A percentile compares a stretch with the other conserved stretches of the same genome.
These are phyloP conservation scores for Microthlaspi erraticum DNA, from an alignment of 345 rosid species.

Conservation along the genomic window DNA sequence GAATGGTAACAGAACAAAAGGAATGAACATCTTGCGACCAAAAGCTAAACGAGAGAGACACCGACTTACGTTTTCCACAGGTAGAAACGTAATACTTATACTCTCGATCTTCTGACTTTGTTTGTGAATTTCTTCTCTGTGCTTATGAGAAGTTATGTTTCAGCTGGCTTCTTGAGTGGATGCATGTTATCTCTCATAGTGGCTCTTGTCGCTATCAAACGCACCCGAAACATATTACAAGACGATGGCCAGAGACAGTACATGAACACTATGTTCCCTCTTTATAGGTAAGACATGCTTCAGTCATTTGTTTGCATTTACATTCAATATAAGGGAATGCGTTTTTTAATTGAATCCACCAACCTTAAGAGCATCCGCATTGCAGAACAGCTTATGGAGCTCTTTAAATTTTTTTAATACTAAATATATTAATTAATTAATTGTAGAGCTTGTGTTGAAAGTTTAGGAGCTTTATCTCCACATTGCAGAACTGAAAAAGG, in stretches of 20 bases:
- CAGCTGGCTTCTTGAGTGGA: conserved; percentile 69
- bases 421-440: too few species aligned
- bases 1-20: conserved; percentile 68
- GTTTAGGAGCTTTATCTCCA: too few species aligned
- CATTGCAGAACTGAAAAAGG: too few species aligned
- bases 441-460: too few species aligned
- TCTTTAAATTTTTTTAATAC: too few species aligned
- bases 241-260: conserved; percentile 42
- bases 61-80: conserved; percentile 60
- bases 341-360: too few species aligned
- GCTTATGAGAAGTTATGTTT: conserved; percentile 8
- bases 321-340: too few species aligned
- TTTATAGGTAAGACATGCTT: conserved; percentile 51
- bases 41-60: conserved; percentile 60
- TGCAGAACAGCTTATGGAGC: too few species aligned
- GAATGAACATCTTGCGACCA: conserved; percentile 62
- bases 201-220: conserved; percentile 52
- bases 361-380: too few species aligned
- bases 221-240: conserved; percentile 46
- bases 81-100: conserved; percentile 37
- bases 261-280: conserved; percentile 70
- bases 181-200: conserved; percentile 56
- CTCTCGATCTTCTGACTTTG: conserved; percentile 16
- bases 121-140: background rate
- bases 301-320: background rate